These are phyloP conservation scores for Tuber microsphaerosporum DNA, from an alignment of 495 filamentous ascomycete genomes.

Conservation along the genomic window DNA sequence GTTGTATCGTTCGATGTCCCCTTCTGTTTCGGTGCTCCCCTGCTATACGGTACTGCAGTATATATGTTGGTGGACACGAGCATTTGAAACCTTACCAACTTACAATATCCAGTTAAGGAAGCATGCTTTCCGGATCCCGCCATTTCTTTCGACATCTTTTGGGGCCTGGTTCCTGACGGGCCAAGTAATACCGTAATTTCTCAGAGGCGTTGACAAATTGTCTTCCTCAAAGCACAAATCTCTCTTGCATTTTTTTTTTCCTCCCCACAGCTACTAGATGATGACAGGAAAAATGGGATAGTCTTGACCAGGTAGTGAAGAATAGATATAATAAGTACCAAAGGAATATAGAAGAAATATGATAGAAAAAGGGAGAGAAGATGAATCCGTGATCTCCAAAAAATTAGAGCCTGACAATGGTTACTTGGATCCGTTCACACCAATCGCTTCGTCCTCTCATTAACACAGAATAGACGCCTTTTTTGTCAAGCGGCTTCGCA, in stretches of 20 bases:
- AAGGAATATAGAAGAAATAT: slow-evolving; percentile 17
- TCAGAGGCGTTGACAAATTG: slow-evolving; percentile 27
- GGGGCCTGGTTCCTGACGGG: not conserved
- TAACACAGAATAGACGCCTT: not conserved
- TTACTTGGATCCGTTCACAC: not conserved
- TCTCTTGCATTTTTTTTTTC: slow-evolving; percentile 22
- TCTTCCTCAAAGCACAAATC: slow-evolving; percentile 15
- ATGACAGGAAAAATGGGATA: not conserved
- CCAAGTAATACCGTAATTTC: slow-evolving; percentile 11
- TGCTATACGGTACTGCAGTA: no score
- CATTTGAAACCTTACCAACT: no score
- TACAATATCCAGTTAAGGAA: not conserved
- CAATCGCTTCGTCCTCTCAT: slow-evolving; percentile 3
- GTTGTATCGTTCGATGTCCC: no score
- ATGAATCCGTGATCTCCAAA: not conserved
- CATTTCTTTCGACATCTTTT: not conserved
- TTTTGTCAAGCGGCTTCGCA: slow-evolving; percentile 32
- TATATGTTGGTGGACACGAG: no score
- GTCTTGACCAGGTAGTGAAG: not conserved
- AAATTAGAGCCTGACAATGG: not conserved
- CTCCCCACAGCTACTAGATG: not conserved
- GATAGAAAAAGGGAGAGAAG: slow-evolving; percentile 2
- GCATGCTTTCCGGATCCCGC: not conserved
- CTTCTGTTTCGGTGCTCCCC: no score
- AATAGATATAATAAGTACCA: slow-evolving; percentile 8